A percentile compares a stretch with the other conserved stretches of the same genome.
Evolutionary conservation across 176 grass and related monocot genomes (phyloP).

Genomic region (Aegilops umbellulata): DNA sequence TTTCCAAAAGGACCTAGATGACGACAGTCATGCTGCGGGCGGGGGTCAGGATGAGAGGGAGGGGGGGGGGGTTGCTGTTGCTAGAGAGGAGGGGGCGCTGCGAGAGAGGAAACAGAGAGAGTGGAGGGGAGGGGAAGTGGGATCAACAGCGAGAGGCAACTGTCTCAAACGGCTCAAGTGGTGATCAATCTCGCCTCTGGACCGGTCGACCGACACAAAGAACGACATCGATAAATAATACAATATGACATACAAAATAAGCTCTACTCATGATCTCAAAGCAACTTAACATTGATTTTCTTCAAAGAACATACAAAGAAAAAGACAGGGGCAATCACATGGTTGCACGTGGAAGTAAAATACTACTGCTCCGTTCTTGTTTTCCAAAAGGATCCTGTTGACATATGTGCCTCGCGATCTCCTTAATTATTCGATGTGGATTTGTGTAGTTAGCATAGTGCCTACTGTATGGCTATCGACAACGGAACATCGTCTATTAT

Average conservation of each 20-base stretch:
- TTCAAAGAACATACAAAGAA: neutral
- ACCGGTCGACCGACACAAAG: no score
- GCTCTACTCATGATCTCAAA: neutral
- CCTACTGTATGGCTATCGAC: neutral
- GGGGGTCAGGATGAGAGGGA: no score
- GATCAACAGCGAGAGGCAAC: no score
- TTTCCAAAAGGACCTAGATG: no score
- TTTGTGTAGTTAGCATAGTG: neutral
- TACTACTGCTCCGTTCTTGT: neutral
- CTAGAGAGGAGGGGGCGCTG: no score
- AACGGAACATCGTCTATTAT: neutral
- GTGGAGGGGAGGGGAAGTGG: no score
- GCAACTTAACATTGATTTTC: neutral
- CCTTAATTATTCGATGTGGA: neutral
- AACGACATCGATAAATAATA: no score
- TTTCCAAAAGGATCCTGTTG: neutral
- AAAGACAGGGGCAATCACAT: neutral
- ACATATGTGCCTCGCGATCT: neutral
- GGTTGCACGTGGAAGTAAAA: slow-evolving; percentile 10
- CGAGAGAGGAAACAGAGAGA: no score
- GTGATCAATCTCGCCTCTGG: no score
- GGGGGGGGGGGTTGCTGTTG: no score
- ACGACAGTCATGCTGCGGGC: no score
- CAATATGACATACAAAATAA: neutral
- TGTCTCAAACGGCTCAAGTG: no score